Evolutionary conservation across 805 yeast species (phyloP), one percentile per base, ranked within the genome.

Genomic region (Starmerella geochares): DNA sequence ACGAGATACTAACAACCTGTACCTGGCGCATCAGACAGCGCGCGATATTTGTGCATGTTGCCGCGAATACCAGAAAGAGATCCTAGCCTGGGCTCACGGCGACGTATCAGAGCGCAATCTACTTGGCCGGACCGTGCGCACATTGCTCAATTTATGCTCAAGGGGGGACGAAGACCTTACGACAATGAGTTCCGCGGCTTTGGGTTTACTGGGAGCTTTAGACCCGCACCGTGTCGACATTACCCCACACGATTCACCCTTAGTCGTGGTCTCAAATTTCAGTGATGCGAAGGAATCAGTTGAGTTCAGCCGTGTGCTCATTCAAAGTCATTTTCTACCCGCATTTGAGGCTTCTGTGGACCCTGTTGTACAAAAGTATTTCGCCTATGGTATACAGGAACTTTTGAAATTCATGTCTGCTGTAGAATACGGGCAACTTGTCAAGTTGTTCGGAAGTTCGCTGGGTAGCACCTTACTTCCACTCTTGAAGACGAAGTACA

Each of bases 341-440:
- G 78, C 86, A 1, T 88, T 87, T 65, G 81, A 94, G 79, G 87
- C 95, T 0, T 82, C 96, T 1, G 83, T 82, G 29, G 87, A 87
- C 60, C 95, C 97, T 0, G 76, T 78, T 20, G 77, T 79, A 44
- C 98, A 92, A 63, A 71, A 84, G 51, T 84, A 82, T 60, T 72
- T 87, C 31, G 95, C 96, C 0, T 83, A 77, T 64, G 83, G 90
- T 0, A 85, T 92, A 77, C 99, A 92, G 63, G 92, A 86, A 54
- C 80, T 81, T 44, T 66, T 92, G 46, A 79, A 79, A 55, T 73
- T 78, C 14, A 50, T 56, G 79, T 37, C 35, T 2, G 52, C 50
- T 3, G 54, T 51, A 17, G 41, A 49, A 1, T 41, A 40, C n/a
- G 27, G 13, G 3, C 45, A 40, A 14, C 49, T 54, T 1, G 32